Percentiles rank a stretch among this genome's conserved stretches.
Conservation (phyloP, 495 filamentous ascomycete species). For the Aspergillus indologenus region DNA sequence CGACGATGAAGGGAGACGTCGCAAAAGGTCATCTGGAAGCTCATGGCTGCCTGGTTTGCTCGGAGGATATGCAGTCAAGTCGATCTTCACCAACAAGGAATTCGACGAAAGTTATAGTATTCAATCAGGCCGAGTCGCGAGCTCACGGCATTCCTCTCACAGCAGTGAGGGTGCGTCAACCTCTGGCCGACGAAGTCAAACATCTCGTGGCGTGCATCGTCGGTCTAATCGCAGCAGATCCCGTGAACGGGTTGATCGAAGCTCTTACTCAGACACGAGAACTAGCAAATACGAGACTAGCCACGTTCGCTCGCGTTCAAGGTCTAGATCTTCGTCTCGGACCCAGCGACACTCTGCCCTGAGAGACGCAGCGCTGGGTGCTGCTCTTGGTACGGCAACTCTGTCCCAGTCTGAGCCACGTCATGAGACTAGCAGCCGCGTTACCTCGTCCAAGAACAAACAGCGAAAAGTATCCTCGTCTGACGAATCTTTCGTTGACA, state of each 20-base stretch:
- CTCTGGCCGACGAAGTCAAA: slow-evolving; percentile 41
- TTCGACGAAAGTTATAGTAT: slow-evolving; percentile 60
- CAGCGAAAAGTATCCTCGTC: slow-evolving; percentile 38
- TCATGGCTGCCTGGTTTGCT: slow-evolving; percentile 55
- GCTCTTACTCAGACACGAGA: slow-evolving; percentile 16
- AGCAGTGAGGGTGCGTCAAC: slow-evolving; percentile 38
- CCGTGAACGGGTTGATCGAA: slow-evolving; percentile 29
- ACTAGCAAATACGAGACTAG: slow-evolving; percentile 10
- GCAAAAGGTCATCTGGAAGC: slow-evolving; percentile 37
- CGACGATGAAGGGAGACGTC: slow-evolving; percentile 49
- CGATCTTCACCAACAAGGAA: slow-evolving; percentile 49
- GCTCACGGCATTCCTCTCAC: slow-evolving; percentile 23
- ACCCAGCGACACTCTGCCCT: slow-evolving; percentile 38
- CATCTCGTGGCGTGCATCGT: slow-evolving; percentile 40
- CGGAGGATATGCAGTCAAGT: slow-evolving; percentile 54
- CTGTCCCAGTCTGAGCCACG: slow-evolving; percentile 33
- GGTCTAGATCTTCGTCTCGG: slow-evolving; percentile 44
- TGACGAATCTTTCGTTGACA: slow-evolving; percentile 32
- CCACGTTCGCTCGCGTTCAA: slow-evolving; percentile 35
- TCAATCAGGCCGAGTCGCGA: slow-evolving; percentile 42
- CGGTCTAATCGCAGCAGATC: slow-evolving; percentile 35
- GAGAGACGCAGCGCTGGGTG: slow-evolving; percentile 43
- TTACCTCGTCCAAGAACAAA: slow-evolving; percentile 30
- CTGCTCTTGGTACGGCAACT: slow-evolving; percentile 42
- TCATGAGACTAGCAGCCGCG: slow-evolving; percentile 27